Evolutionary conservation across 139 green algal genomes (phyloP).

Genomic region (Tetradesmus lagerheimii): DNA sequence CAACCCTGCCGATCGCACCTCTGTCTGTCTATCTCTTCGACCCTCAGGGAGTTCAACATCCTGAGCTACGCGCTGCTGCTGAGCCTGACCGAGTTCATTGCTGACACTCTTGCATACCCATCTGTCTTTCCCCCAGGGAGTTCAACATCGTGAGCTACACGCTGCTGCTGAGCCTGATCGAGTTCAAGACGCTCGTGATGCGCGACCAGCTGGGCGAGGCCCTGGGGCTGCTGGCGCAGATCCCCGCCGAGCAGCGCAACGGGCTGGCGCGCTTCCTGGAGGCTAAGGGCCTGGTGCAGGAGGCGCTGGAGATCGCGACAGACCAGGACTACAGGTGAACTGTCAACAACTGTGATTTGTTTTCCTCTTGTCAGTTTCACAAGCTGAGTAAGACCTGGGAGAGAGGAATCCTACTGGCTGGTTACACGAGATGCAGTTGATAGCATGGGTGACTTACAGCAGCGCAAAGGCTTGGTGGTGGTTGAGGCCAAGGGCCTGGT

Average conservation of each 20-base stretch:
- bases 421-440: too few species aligned
- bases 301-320: conserved; percentile 93
- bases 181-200: conserved; percentile 92
- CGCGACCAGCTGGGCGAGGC: conserved; percentile 66
- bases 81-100: too few species aligned
- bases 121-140: conserved; percentile 60
- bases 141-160: conserved; percentile 89
- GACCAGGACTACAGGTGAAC: conserved; percentile 90
- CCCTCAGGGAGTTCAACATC: too few species aligned
- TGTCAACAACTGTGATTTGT: too few species aligned
- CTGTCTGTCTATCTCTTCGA: too few species aligned
- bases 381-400: too few species aligned
- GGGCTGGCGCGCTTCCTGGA: conserved; percentile 96
- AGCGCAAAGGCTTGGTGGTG: conserved; percentile 94
- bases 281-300: conserved; percentile 79
- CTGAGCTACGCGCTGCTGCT: neutral
- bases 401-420: too few species aligned
- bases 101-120: neutral
- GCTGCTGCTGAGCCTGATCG: conserved; percentile 94
- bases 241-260: conserved; percentile 85
- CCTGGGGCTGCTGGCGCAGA: conserved; percentile 63
- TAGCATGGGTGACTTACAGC: too few species aligned
- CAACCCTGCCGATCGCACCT: too few species aligned
- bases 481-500: conserved; percentile 91
- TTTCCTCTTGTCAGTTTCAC: too few species aligned